phyloP scores from a whole-genome alignment of 352 stramenopile genomes.

The Phytophthora pisi region DNA sequence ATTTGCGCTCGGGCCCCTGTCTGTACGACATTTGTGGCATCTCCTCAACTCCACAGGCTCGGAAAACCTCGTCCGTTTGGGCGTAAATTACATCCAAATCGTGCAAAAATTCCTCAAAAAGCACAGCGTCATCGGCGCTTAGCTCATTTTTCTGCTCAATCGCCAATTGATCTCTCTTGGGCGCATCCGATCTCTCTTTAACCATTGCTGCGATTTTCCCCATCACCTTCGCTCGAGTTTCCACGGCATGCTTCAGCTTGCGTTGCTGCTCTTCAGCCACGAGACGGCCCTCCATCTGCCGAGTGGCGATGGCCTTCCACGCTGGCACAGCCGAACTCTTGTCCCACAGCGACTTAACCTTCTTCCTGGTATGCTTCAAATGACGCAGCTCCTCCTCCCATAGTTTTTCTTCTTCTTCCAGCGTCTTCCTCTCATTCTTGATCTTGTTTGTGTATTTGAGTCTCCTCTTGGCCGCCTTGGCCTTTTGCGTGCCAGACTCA shows the following conservation, averaged over 20 bases:
- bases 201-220: constrained; percentile 22
- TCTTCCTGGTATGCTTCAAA: constrained; percentile 17
- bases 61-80: constrained; percentile 28
- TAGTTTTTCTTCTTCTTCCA: constrained; percentile 22
- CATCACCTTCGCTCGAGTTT: constrained; percentile 25
- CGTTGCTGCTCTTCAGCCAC: constrained; percentile 30
- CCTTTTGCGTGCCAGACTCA: neutral
- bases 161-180: neutral
- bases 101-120: constrained; percentile 31
- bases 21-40: constrained; percentile 12
- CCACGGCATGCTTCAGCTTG: constrained; percentile 21
- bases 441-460: constrained; percentile 35
- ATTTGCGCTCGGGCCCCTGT: constrained; percentile 11
- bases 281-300: constrained; percentile 33
- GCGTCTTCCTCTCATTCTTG: constrained; percentile 29
- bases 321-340: neutral
- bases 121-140: constrained; percentile 16
- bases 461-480: constrained; percentile 22
- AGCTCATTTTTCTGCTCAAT: constrained; percentile 9
- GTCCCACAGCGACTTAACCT: constrained; percentile 6
- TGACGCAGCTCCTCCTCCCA: constrained; percentile 20
- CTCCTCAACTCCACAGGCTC: constrained; percentile 18
- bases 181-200: neutral
- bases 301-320: constrained; percentile 27
- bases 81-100: constrained; percentile 28